phyloP scores from a whole-genome alignment of 768 basidiomycete species.

The Tricholoma sp. region DNA sequence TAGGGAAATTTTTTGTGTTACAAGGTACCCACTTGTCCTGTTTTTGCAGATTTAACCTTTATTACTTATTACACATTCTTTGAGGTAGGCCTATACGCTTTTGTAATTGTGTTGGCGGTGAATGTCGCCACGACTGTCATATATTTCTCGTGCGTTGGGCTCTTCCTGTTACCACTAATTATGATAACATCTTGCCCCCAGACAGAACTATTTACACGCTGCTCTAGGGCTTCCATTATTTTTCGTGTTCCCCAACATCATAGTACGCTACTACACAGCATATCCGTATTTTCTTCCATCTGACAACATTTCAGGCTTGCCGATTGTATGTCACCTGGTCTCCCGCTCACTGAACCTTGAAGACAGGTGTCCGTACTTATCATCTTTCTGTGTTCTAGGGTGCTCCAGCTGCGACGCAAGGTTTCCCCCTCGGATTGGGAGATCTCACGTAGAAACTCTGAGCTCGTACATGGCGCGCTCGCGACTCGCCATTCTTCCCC shows the following conservation, averaged over 20 bases:
- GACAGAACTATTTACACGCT: slow-evolving; percentile 25
- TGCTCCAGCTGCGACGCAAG: slow-evolving; percentile 35
- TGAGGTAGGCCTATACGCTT: slow-evolving; percentile 27
- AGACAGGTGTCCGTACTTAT: background rate
- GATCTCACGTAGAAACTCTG: slow-evolving; percentile 25
- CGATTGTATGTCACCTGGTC: slow-evolving; percentile 22
- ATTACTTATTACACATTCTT: background rate
- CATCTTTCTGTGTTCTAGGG: slow-evolving; percentile 19
- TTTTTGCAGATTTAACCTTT: background rate
- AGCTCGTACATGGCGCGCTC: slow-evolving; percentile 22
- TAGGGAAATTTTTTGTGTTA: no score
- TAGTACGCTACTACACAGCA: slow-evolving; percentile 19
- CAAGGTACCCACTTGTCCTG: slow-evolving; percentile 18
- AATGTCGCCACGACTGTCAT: slow-evolving; percentile 24
- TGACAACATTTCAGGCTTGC: slow-evolving; percentile 26
- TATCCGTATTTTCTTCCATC: background rate
- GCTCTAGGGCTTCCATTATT: slow-evolving; percentile 33
- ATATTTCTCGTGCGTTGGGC: slow-evolving; percentile 28
- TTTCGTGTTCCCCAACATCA: slow-evolving; percentile 30
- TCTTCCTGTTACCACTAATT: no score
- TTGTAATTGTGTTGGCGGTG: slow-evolving; percentile 24
- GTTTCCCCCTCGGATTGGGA: slow-evolving; percentile 28
- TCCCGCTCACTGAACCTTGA: background rate
- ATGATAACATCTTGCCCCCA: slow-evolving; percentile 8
- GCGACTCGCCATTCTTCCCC: background rate